A percentile compares a stretch with the other conserved stretches of the same genome.
Evolutionary conservation across 139 green algal species (phyloP).

Genomic region (Micractinium sp.): DNA sequence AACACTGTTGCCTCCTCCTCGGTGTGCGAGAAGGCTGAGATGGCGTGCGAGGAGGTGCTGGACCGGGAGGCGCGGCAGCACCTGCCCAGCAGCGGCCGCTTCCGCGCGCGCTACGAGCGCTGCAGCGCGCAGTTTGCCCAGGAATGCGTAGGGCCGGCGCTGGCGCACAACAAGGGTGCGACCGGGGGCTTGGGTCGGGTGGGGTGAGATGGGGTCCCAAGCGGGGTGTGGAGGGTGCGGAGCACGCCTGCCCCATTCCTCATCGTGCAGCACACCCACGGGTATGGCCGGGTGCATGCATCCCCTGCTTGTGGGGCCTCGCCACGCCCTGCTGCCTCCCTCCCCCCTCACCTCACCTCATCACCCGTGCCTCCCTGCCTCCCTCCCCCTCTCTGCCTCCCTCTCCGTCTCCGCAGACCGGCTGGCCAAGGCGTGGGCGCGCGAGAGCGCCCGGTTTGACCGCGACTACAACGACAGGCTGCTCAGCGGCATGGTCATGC

Average conservation of each 20-base stretch:
- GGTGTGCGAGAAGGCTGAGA: slow-evolving; percentile 53
- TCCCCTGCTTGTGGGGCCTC: too few species aligned
- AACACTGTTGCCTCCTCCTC: slow-evolving; percentile 46
- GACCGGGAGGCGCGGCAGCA: slow-evolving; percentile 53
- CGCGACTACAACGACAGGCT: slow-evolving; percentile 87
- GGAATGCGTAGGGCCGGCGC: slow-evolving; percentile 62
- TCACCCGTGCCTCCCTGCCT: neutral
- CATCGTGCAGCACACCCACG: too few species aligned
- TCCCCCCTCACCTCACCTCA: too few species aligned
- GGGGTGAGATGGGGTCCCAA: neutral
- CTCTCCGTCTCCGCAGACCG: slow-evolving; percentile 31
- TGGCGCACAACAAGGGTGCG: slow-evolving; percentile 10
- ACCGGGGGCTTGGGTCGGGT: neutral
- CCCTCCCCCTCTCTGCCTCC: neutral
- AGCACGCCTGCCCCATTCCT: neutral
- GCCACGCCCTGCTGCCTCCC: too few species aligned
- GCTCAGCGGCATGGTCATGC: slow-evolving; percentile 65
- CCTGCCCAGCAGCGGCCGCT: slow-evolving; percentile 63
- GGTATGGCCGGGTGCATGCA: neutral
- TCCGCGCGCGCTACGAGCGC: slow-evolving; percentile 50
- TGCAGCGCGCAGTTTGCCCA: slow-evolving; percentile 64
- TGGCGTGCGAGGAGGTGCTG: slow-evolving; percentile 55
- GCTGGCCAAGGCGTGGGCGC: slow-evolving; percentile 55
- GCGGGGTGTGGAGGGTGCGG: neutral
- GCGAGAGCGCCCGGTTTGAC: slow-evolving; percentile 67